These are phyloP conservation scores for Actinomortierella wolfii DNA, from an alignment of 371 early-diverging fungal genomes.

Conservation along the genomic window DNA sequence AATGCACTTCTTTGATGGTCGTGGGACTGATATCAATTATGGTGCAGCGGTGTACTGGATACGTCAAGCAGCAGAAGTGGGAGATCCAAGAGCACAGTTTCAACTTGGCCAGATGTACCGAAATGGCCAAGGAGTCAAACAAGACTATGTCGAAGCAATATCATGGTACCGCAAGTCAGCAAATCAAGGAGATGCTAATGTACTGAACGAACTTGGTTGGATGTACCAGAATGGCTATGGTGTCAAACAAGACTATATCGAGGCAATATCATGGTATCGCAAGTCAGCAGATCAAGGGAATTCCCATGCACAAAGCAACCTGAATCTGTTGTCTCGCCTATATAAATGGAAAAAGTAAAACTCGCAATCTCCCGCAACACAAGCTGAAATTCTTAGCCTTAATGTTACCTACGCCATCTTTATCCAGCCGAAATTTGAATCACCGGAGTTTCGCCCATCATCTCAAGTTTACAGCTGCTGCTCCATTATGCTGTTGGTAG, in stretches of 20 bases:
- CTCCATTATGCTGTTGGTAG: too few relatives aligned
- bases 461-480: too few relatives aligned
- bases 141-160: constrained; percentile 68
- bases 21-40: too few relatives aligned
- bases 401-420: too few relatives aligned
- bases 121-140: constrained; percentile 78
- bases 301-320: too few relatives aligned
- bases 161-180: constrained; percentile 73
- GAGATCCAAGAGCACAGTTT: constrained; percentile 59
- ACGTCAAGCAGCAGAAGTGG: constrained; percentile 72
- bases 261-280: constrained; percentile 79
- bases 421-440: too few relatives aligned
- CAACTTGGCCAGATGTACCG: constrained; percentile 86
- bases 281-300: constrained; percentile 77
- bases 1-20: too few relatives aligned
- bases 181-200: constrained; percentile 66
- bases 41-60: constrained; percentile 85
- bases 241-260: constrained; percentile 58
- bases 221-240: constrained; percentile 87
- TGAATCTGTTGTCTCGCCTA: too few relatives aligned
- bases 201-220: constrained; percentile 83
- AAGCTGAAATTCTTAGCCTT: too few relatives aligned
- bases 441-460: too few relatives aligned
- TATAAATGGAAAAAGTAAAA: too few relatives aligned
- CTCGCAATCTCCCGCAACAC: too few relatives aligned